Conservation (phyloP, 495 filamentous ascomycete species). For the Tuber magnatum region DNA sequence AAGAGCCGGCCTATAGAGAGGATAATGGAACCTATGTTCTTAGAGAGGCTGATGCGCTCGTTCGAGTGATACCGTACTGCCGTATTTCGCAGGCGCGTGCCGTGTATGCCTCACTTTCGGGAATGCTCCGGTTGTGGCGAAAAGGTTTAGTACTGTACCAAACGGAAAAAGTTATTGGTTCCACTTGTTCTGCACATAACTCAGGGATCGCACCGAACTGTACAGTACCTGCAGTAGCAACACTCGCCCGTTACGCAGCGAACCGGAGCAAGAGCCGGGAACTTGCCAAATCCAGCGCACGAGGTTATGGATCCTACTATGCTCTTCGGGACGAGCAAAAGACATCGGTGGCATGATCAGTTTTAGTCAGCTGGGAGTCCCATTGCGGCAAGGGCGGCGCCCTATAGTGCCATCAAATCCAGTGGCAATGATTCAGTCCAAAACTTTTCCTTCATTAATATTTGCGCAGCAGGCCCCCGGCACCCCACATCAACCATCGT, state of each 20-base stretch:
- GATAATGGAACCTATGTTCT: too few relatives aligned
- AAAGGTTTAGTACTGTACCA: not conserved
- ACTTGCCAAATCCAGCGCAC: not conserved
- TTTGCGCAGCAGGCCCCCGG: not conserved
- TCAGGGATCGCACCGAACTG: not conserved
- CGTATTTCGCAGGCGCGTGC: too few relatives aligned
- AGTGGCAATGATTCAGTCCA: not conserved
- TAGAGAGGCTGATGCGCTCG: too few relatives aligned
- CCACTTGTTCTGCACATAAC: not conserved
- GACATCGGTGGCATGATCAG: not conserved
- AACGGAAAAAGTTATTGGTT: not conserved
- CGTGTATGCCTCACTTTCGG: not conserved
- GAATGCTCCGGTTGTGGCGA: not conserved
- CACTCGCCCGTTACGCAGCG: not conserved
- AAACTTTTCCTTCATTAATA: not conserved
- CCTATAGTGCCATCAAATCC: not conserved
- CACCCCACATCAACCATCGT: not conserved
- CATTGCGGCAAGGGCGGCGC: not conserved
- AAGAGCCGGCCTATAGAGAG: too few relatives aligned
- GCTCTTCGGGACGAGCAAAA: not conserved
- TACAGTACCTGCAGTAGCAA: not conserved
- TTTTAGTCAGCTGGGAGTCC: not conserved
- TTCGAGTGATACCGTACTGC: too few relatives aligned
- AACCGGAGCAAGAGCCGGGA: not conserved
- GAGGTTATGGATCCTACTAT: not conserved